Base-by-base conservation (phyloP, 768 basidiomycete species). In the Kwoniella dendrophila region DNA sequence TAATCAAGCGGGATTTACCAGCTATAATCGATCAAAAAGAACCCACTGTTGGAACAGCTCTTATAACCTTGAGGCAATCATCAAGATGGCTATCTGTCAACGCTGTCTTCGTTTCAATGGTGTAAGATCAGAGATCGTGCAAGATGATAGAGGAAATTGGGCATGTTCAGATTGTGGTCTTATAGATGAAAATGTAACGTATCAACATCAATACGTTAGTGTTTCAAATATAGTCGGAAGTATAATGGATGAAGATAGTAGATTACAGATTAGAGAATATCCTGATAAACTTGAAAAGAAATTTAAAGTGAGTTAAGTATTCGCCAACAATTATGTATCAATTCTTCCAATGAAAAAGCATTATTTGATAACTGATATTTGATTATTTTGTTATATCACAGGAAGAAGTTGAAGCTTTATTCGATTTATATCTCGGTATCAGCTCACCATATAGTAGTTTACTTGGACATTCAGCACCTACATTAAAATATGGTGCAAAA, bases 141-240 rank as follows among this genome's bases (percentile, higher is more conserved):
- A 52, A 14, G 24, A 22, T 26, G 59, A 60, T 41, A 45, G 22
- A 6, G 60, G 60, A 16, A 36, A 29, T 16, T 63, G 38, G 44
- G 62, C 65, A 7, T 71, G 69, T 52, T 59, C 63, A 2, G 18
- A 7, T 20, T 71, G 69, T 40, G 69, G 69, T 3, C 14, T 20
- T 26, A 41, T 67, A 36, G 66, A 71, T 40, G 20, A 44, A 30
- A 50, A 10, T 10, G 30, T 30, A 3, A 64, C 63, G 36, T 36
- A 32, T 49, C 26, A 29, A 7, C 8, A 11, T 26, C 48, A 57
- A 3, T 32, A 11, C 22, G 52, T 60, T 18, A 34, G 52, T 40
- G 20, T 36, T 33, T 47, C 47, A 30, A 41, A 40, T 8, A 29
- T 27, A 22, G 24, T 26, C 33, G 36, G 59, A 40, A 24, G 47